These are phyloP conservation scores for Penicillium sp. DNA, from an alignment of 2,329 filamentous ascomycete species.

Conservation along the genomic window DNA sequence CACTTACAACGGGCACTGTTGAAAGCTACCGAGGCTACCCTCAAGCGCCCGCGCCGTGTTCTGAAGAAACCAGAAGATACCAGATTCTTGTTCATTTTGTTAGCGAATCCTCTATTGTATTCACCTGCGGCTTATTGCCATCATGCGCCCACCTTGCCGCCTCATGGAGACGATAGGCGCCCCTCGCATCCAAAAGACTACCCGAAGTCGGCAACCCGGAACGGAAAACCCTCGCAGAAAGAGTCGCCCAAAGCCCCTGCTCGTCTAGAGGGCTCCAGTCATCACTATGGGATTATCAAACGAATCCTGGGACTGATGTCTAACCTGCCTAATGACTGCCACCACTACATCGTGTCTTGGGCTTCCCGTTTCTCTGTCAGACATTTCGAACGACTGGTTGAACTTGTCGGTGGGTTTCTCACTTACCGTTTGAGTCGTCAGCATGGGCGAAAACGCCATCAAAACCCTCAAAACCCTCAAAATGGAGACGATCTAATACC, in stretches of 20 bases:
- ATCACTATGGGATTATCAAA: constrained; percentile 82
- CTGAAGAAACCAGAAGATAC: constrained; percentile 67
- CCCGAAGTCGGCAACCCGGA: constrained; percentile 17
- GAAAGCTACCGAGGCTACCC: constrained; percentile 72
- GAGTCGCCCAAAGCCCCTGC: constrained; percentile 21
- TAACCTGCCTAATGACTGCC: constrained; percentile 71
- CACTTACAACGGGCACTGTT: constrained; percentile 69
- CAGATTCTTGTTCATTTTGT: constrained; percentile 73
- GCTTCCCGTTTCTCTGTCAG: constrained; percentile 66
- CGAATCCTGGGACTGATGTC: constrained; percentile 76
- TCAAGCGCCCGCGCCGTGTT: constrained; percentile 74
- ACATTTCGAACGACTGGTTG: constrained; percentile 71
- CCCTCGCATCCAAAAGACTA: constrained; percentile 30
- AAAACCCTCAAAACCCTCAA: constrained; percentile 57
- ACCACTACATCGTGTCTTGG: constrained; percentile 75
- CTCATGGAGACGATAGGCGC: constrained; percentile 26
- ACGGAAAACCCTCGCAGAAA: constrained; percentile 18
- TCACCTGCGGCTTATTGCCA: constrained; percentile 34
- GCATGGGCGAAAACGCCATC: constrained; percentile 63
- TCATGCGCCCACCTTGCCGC: constrained; percentile 14
- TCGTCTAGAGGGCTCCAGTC: constrained; percentile 51
- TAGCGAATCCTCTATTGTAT: constrained; percentile 75
- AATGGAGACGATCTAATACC: constrained; percentile 61
- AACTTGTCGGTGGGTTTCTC: constrained; percentile 73
- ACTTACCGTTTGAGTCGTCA: constrained; percentile 75